A percentile compares a stretch with the other conserved stretches of the same genome.
These are phyloP conservation scores for Leishmania mexicana DNA, from an alignment of 208 protist genomes.

Conservation along the genomic window DNA sequence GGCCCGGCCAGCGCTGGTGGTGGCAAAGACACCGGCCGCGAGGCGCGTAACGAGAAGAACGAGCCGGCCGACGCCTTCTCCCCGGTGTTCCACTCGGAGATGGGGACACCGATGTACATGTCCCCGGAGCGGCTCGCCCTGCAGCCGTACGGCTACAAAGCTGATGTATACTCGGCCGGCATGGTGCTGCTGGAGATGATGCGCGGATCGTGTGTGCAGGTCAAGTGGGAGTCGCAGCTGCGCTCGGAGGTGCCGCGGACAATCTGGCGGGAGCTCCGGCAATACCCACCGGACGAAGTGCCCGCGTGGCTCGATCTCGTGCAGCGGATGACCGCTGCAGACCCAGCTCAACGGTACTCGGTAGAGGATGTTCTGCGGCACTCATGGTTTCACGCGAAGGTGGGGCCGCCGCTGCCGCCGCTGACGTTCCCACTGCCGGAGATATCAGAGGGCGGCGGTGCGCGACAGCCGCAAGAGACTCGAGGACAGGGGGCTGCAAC, in stretches of 20 bases:
- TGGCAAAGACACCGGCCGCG: not conserved
- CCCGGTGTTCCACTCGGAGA: slow-evolving; percentile 56
- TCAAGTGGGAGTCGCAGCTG: slow-evolving; percentile 38
- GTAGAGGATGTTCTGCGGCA: slow-evolving; percentile 68
- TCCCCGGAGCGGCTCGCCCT: slow-evolving; percentile 67
- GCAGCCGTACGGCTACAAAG: slow-evolving; percentile 67
- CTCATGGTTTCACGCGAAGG: slow-evolving; percentile 45
- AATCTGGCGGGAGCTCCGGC: slow-evolving; percentile 22
- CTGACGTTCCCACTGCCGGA: slow-evolving; percentile 28
- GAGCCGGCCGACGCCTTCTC: slow-evolving; percentile 5
- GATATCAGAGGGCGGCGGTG: not conserved
- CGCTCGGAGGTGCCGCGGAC: slow-evolving; percentile 33
- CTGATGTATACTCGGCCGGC: slow-evolving; percentile 79
- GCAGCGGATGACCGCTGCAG: slow-evolving; percentile 51
- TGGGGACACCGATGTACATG: slow-evolving; percentile 76
- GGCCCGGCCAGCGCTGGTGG: not conserved
- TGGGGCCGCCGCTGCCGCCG: slow-evolving; percentile 21
- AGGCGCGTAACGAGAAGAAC: slow-evolving; percentile 1
- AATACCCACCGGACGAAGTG: slow-evolving; percentile 18
- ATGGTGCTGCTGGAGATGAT: slow-evolving; percentile 86
- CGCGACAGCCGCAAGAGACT: not conserved
- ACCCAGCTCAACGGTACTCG: slow-evolving; percentile 54
- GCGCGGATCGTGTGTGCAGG: slow-evolving; percentile 46
- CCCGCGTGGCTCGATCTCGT: slow-evolving; percentile 64
- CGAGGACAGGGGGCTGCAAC: not conserved